phyloP scores from a whole-genome alignment of 1,139 yeast species.

The Yamadazyma taylorii region DNA sequence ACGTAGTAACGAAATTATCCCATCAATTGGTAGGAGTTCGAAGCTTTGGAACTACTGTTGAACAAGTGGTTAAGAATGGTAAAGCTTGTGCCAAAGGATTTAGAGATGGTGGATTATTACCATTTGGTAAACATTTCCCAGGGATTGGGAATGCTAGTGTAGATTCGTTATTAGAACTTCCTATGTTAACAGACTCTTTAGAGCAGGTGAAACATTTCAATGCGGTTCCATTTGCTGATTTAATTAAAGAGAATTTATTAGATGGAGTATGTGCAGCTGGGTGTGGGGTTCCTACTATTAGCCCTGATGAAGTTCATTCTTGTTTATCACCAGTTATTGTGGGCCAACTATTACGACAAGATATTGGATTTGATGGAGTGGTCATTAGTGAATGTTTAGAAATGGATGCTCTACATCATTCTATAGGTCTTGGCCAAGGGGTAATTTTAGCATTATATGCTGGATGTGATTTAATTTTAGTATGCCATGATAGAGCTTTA shows the following conservation, averaged over 20 bases:
- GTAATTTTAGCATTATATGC: constrained; percentile 62
- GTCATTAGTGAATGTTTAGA: constrained; percentile 67
- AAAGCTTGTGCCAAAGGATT: constrained; percentile 56
- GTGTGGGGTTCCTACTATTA: constrained; percentile 64
- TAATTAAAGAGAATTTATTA: constrained; percentile 47
- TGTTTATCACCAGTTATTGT: constrained; percentile 60
- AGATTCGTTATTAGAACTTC: constrained; percentile 57
- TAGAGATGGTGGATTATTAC: constrained; percentile 54
- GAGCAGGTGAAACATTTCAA: constrained; percentile 55
- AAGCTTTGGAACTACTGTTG: constrained; percentile 61
- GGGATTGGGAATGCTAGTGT: constrained; percentile 66
- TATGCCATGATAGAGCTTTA: constrained; percentile 56
- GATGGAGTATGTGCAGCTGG: constrained; percentile 69
- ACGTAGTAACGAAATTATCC: constrained; percentile 57
- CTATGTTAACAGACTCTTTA: constrained; percentile 58
- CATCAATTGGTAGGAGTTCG: constrained; percentile 63
- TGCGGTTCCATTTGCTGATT: constrained; percentile 52
- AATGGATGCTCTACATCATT: constrained; percentile 62
- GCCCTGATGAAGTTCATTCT: constrained; percentile 64
- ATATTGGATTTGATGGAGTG: constrained; percentile 56
- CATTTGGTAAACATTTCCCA: constrained; percentile 67
- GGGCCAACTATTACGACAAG: constrained; percentile 52
- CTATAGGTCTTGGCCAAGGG: constrained; percentile 67
- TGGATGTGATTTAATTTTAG: constrained; percentile 66
- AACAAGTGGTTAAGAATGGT: constrained; percentile 58